Base-by-base conservation (phyloP, 371 early-diverging fungal species). In the Haplosporangium sp. region DNA sequence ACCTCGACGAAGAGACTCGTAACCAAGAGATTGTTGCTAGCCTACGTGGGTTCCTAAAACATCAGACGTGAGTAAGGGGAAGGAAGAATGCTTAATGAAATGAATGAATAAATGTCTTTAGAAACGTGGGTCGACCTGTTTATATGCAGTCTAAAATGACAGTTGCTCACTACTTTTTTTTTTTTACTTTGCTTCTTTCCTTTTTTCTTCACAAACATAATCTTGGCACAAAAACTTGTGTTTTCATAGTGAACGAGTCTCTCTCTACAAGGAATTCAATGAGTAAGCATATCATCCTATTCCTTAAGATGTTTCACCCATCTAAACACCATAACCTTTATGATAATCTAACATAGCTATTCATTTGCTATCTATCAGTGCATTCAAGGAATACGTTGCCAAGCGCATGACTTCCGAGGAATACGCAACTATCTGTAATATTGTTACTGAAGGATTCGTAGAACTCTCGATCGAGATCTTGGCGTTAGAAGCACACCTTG, bases 241-340 rank as follows among this genome's bases (percentile, higher is more conserved):
- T 27, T 17, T 27, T 27, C 40, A 59, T 60, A 79, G 79, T 2
- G 79, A 79, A 20, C 74, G 79, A 38, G 79, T 79, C 0, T 65
- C 79, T 11, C 44, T 79, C 7, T 79, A 79, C 71, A 79, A 79
- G 44, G 79, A 79, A 34, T 79, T 79, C 44, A 79, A 79, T 68
- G 79, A 79, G 79, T 79, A 79, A 50, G 71, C 45, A 0, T 13
- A 48, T 7, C 50, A 2, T 44, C 42, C 58, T 19, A 5, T 40
- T 35, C 6, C 20, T 59, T 7, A 39, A 17, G 55, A 27, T 35
- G 8, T 8, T 55, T 27, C 10, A 7, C n/a, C 44, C 10, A 44
- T 10, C 15, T 20, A 45, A 17, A 17, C 1, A 40, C 42, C n/a
- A 42, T 39, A 4, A 7, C 57, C 42, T 34, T 10, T 1, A 20